These are phyloP conservation scores for Racocetra persica DNA, from an alignment of 371 early-diverging fungal species.

Conservation along the genomic window DNA sequence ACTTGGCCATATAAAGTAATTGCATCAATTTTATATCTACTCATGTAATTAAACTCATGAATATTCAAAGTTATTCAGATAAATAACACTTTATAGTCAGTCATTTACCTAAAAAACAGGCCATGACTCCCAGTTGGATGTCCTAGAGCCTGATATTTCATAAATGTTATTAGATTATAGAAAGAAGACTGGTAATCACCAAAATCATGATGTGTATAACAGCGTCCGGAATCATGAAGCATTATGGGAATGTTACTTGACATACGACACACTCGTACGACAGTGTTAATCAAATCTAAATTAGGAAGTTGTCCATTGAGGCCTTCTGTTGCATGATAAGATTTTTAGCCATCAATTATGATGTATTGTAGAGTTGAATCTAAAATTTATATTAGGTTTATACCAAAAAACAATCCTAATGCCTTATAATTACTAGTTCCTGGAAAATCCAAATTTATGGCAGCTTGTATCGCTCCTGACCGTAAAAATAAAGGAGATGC, in stretches of 20 bases:
- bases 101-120: conserved; percentile 54
- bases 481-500: conserved; percentile 23
- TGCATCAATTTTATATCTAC: conserved; percentile 85
- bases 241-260: conserved; percentile 23
- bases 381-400: not conserved
- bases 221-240: conserved; percentile 34
- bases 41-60: not conserved
- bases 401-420: conserved; percentile 84
- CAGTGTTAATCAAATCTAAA: conserved; percentile 87
- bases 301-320: conserved; percentile 94
- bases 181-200: conserved; percentile 56
- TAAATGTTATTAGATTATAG: conserved; percentile 52
- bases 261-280: conserved; percentile 58
- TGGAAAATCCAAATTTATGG: conserved; percentile 87
- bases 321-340: conserved; percentile 65
- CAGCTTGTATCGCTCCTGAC: conserved; percentile 86
- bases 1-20: conserved; percentile 73
- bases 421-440: conserved; percentile 70
- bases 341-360: not conserved
- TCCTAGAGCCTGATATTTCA: conserved; percentile 70
- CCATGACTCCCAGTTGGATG: conserved; percentile 71
- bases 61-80: not conserved
- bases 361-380: not conserved
- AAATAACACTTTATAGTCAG: not conserved
- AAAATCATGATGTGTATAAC: conserved; percentile 30